phyloP scores from a whole-genome alignment of 1,139 yeast genomes.

The Yamadazyma buinensis region DNA sequence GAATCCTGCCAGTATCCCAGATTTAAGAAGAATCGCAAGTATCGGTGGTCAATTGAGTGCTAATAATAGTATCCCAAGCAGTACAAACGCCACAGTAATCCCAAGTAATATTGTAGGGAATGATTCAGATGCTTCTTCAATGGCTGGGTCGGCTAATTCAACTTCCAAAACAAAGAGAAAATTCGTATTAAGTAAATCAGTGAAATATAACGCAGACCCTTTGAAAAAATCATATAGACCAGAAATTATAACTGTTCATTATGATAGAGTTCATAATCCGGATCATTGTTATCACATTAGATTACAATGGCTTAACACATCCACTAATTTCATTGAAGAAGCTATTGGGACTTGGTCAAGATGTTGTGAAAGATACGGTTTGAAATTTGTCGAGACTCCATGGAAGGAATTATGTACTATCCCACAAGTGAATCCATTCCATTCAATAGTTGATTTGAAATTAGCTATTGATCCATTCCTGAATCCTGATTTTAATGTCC shows the following conservation, averaged over 20 bases:
- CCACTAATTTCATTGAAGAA: conserved; percentile 87
- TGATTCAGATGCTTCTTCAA: conserved; percentile 33
- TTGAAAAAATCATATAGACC: conserved; percentile 66
- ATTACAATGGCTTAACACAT: conserved; percentile 89
- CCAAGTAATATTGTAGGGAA: not conserved
- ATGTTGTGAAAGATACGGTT: conserved; percentile 80
- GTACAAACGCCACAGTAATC: not conserved
- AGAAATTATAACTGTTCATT: conserved; percentile 79
- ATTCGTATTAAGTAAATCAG: conserved; percentile 51
- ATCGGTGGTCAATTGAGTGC: conserved; percentile 14
- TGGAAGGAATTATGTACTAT: conserved; percentile 81
- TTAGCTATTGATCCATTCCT: conserved; percentile 66
- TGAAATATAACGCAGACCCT: conserved; percentile 77
- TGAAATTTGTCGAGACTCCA: conserved; percentile 87
- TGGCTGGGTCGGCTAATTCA: conserved; percentile 25
- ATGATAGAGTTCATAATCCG: conserved; percentile 90
- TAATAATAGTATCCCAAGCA: conserved; percentile 1
- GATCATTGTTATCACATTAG: conserved; percentile 91
- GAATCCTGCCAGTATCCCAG: conserved; percentile 10
- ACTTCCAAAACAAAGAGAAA: conserved; percentile 21
- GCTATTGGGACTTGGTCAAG: conserved; percentile 79
- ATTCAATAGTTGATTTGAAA: conserved; percentile 70
- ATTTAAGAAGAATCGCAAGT: conserved; percentile 22
- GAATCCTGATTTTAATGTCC: conserved; percentile 51
- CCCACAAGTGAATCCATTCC: conserved; percentile 79